These are phyloP conservation scores for Sonneratia alba DNA, from an alignment of 345 rosid genomes.

Conservation along the genomic window DNA sequence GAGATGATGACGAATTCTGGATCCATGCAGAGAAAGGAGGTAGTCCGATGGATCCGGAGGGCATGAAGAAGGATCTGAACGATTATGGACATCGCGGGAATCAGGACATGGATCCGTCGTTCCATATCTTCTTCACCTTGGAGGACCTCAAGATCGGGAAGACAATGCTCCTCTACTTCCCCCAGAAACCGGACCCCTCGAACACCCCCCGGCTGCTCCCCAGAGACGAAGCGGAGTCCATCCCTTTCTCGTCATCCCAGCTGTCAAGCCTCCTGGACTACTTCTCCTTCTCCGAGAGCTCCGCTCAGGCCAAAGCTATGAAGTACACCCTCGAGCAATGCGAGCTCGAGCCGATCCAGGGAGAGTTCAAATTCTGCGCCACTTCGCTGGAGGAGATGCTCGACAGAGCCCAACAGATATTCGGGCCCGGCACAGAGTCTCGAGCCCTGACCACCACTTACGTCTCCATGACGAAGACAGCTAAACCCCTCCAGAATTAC, in stretches of 20 bases:
- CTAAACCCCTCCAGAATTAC: constrained; percentile 11
- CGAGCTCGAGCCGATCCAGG: constrained; percentile 30
- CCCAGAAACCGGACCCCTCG: constrained; percentile 24
- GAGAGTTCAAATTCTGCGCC: constrained; percentile 44
- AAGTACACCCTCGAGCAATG: constrained; percentile 43
- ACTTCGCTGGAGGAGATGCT: constrained; percentile 69
- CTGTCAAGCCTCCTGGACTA: constrained; percentile 38
- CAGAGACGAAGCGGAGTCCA: constrained; percentile 43
- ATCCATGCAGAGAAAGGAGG: neutral
- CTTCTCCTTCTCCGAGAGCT: constrained; percentile 44
- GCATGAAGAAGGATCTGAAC: too few species aligned
- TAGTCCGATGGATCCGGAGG: too few species aligned
- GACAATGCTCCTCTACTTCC: constrained; percentile 27
- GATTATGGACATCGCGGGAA: neutral
- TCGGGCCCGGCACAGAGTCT: constrained; percentile 30
- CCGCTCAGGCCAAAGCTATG: constrained; percentile 66
- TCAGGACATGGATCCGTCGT: constrained; percentile 24
- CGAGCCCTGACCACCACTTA: constrained; percentile 33
- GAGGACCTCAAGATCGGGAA: constrained; percentile 39
- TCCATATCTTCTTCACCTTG: constrained; percentile 38
- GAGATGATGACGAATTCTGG: neutral
- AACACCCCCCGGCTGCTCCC: constrained; percentile 42
- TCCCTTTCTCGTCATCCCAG: constrained; percentile 45
- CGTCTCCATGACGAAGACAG: neutral
- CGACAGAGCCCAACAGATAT: constrained; percentile 27